Evolutionary conservation across 768 basidiomycete genomes (phyloP), one percentile per base, ranked within the genome.

Genomic region (Austroboletus eburneus): DNA sequence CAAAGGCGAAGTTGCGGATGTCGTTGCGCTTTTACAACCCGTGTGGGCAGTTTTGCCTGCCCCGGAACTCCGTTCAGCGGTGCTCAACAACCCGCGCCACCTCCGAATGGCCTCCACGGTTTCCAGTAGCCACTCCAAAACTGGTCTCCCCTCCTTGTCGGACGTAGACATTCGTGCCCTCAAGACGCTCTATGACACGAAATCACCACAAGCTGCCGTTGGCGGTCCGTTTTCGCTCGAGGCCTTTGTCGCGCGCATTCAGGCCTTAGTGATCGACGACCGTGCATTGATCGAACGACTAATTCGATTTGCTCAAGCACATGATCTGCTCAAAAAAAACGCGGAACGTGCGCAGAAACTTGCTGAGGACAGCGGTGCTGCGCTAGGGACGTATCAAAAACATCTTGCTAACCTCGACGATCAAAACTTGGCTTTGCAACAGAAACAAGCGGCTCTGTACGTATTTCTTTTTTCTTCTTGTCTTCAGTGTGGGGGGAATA

Each of bases 261-360:
- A 87, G 57, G 83, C 87, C 3, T 73, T 96, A 46, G 74, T 96
- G 43, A 73, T 77, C 27, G 95, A 96, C 64, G 91, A 94, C 57
- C 79, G 82, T 21, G 75, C 86, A 17, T 68, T 97, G 49, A 90
- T 93, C 50, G 87, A 91, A 65, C 78, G 92, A 25, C 69, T 93
- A 32, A 71, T 91, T 42, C 80, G 90, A 21, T 87, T 91, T 56
- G 92, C 89, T 2, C 85, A 90, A 65, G 89, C 91, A 41, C 87
- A 94, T 49, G 92, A 95, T 54, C 60, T 94, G 53, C 75, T 95
- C 50, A 95, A 92, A 76, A 87, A 85, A 69, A 93, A 92, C 59
- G 91, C 91, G 17, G 91, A 91, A 59, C 75, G 91, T 40, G 92
- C 91, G 18, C 87, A 93, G 73, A 91, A 91, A 66, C 75, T 95